A percentile compares a stretch with the other conserved stretches of the same genome.
Conservation (phyloP, 2,329 filamentous ascomycete species). For the Colletotrichum tofieldiae region DNA sequence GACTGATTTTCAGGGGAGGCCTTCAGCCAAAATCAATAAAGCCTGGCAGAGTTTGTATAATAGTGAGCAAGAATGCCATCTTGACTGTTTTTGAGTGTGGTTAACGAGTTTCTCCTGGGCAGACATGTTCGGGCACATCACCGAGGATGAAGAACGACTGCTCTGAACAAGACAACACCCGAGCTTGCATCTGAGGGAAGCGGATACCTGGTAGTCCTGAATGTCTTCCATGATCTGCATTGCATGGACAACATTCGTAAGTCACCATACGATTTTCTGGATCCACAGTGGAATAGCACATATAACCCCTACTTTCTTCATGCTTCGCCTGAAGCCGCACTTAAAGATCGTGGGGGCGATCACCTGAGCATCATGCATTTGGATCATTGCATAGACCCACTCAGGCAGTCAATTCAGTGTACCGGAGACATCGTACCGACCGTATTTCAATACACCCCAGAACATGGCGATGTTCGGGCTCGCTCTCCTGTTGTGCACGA, state of each 20-base stretch:
- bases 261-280: not conserved
- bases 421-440: constrained; percentile 1
- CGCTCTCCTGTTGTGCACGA: constrained; percentile 13
- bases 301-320: constrained; percentile 1
- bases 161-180: not conserved
- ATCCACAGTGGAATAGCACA: constrained; percentile 5
- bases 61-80: constrained; percentile 2
- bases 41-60: constrained; percentile 5
- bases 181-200: not conserved
- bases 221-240: constrained; percentile 16
- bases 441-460: constrained; percentile 9
- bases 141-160: not conserved
- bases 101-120: not conserved
- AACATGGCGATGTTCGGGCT: constrained; percentile 10
- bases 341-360: constrained; percentile 3
- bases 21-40: not conserved
- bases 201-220: constrained; percentile 11
- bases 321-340: constrained; percentile 5
- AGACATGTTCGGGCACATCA: not conserved
- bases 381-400: constrained; percentile 17
- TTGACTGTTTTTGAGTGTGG: not conserved
- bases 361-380: constrained; percentile 3
- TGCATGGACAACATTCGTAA: constrained; percentile 16
- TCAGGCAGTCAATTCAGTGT: constrained; percentile 5
- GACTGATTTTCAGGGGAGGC: not conserved